Evolutionary conservation across 176 grass and related monocot genomes (phyloP), one percentile per base, ranked within the genome.

Genomic region (Eragrostis curvula): DNA sequence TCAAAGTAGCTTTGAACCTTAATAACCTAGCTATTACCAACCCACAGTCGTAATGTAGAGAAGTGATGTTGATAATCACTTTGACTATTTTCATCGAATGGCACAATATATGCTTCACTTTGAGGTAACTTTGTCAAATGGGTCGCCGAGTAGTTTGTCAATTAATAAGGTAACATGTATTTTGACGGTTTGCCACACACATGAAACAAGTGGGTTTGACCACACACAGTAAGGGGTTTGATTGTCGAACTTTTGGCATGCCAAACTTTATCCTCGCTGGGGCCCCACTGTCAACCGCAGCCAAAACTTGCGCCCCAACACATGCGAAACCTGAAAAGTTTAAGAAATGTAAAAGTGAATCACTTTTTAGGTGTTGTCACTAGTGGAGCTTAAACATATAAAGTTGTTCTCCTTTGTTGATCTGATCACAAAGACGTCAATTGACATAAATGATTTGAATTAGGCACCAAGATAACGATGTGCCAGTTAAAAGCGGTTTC

Each of bases 41-140:
- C 76, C 6, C 20, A 24, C 27, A 3, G 40, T 65, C 55, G 71
- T 56, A 56, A 56, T 40, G 56, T 5, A 45, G 8, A 44, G 12
- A 39, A 83, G 12, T 64, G 66, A 66, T 30, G 24, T 63, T 88
- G 44, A 75, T 63, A n/a, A 75, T 36, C 23, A 49, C 23, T 70
- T 10, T 52, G 43, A 30, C 30, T 3, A 59, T 82, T 50, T 50
- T 63, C 74, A 43, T 62, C 53, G 9, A 1, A 52, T 21, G 36
- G 24, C 14, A 15, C 9, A 1, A 23, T 7, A 8, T 9, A 58
- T 61, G 3, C 27, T n/a, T n/a, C n/a, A n/a, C n/a, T n/a, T n/a
- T n/a, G n/a, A n/a, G n/a, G n/a, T n/a, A n/a, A n/a, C n/a, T 6
- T 61, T 28, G 23, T 28, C 58, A 28, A 11, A 13, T 2, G 28